Evolutionary conservation across 208 protist species (phyloP).

Genomic region (Balamuthia mandrillaris): DNA sequence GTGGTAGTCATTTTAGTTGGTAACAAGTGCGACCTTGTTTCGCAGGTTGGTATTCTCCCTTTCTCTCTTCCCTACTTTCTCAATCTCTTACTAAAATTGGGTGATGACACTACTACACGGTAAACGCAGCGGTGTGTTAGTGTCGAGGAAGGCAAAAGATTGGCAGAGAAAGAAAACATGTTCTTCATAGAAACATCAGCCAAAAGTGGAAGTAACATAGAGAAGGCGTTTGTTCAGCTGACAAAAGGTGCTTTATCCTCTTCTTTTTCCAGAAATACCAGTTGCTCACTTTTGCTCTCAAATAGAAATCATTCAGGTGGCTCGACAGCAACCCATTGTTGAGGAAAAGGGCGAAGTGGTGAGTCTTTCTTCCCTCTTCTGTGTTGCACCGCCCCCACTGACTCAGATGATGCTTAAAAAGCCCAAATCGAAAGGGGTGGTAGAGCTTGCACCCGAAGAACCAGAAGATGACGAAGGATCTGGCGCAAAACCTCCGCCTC

Average conservation of each 20-base stretch:
- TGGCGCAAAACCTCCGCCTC: too few relatives aligned
- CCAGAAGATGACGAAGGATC: too few relatives aligned
- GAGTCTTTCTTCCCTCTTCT: too few relatives aligned
- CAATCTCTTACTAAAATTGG: background rate
- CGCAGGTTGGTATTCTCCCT: background rate
- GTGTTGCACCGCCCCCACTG: too few relatives aligned
- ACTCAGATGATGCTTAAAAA: too few relatives aligned
- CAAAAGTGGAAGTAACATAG: constrained; percentile 85
- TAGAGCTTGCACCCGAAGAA: too few relatives aligned
- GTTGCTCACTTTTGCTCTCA: background rate
- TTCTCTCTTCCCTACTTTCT: background rate
- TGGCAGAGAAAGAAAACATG: constrained; percentile 90
- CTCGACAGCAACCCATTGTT: background rate
- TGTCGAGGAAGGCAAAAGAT: constrained; percentile 90
- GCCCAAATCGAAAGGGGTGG: too few relatives aligned
- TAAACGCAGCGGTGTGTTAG: constrained; percentile 82
- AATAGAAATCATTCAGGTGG: background rate
- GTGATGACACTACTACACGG: too few relatives aligned
- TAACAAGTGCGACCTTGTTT: constrained; percentile 96
- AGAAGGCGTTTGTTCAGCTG: constrained; percentile 85
- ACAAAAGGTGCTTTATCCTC: background rate
- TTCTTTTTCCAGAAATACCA: background rate
- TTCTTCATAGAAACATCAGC: constrained; percentile 97
- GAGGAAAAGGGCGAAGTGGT: too few relatives aligned
- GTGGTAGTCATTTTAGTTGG: constrained; percentile 98